Conservation (phyloP, 257 asterid genomes). For the Oldenlandia corymbosa region DNA sequence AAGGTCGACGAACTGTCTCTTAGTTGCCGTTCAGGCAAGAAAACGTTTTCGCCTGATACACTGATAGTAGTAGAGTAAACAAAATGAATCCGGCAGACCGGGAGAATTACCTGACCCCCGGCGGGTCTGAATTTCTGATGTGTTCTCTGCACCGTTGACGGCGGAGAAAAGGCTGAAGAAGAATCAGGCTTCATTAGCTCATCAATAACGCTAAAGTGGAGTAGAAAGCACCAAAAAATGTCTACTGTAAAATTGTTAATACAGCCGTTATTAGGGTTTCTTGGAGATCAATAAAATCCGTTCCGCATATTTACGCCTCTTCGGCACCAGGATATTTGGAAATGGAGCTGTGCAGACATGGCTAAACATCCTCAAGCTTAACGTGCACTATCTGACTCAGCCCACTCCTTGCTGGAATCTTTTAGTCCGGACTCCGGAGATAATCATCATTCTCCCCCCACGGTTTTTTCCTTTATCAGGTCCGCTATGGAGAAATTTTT, state of each 20-base stretch:
- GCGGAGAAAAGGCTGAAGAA: background rate
- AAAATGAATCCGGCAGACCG: no score
- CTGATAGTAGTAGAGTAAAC: no score
- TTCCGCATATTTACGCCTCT: background rate
- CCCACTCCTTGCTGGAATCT: slow-evolving; percentile 16
- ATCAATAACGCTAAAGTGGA: no score
- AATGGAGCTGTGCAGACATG: slow-evolving; percentile 18
- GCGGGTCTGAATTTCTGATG: background rate
- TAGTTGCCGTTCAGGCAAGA: no score
- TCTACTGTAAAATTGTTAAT: slow-evolving; percentile 18
- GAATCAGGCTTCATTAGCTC: background rate
- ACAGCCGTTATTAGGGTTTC: slow-evolving; percentile 21
- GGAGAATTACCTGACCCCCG: background rate
- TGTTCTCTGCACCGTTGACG: background rate
- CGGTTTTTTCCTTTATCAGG: slow-evolving; percentile 17
- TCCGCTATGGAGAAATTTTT: no score
- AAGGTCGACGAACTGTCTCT: no score
- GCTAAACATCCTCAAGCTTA: slow-evolving; percentile 18
- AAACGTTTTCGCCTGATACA: no score
- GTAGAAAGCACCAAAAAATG: slow-evolving; percentile 11
- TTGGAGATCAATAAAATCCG: slow-evolving; percentile 8
- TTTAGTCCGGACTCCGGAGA: slow-evolving; percentile 10
- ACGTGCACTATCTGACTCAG: slow-evolving; percentile 2
- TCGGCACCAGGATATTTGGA: slow-evolving; percentile 13
- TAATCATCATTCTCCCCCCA: slow-evolving; percentile 15